These are phyloP conservation scores for Phialemoniopsis sp. DNA, from an alignment of 2,329 filamentous ascomycete genomes.

Conservation along the genomic window DNA sequence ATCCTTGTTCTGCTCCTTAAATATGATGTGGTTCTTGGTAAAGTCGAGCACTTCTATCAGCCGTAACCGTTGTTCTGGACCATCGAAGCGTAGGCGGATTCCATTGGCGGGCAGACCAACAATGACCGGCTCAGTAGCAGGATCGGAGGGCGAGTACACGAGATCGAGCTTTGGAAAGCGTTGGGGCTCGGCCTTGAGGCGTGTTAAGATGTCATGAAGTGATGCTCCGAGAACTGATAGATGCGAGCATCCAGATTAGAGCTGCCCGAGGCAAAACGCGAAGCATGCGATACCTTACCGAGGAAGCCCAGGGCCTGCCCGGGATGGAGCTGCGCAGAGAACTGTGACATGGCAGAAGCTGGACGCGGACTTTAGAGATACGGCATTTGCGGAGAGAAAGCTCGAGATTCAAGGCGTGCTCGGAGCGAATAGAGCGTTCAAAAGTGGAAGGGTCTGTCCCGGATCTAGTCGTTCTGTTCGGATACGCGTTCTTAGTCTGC, in stretches of 20 bases:
- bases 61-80: slow-evolving; percentile 83
- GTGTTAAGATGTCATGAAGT: slow-evolving; percentile 82
- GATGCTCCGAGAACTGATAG: slow-evolving; percentile 77
- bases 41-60: slow-evolving; percentile 92
- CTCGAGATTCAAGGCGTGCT: no score
- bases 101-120: slow-evolving; percentile 81
- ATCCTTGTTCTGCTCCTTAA: slow-evolving; percentile 63
- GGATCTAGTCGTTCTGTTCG: no score
- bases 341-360: slow-evolving; percentile 31
- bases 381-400: no score
- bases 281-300: slow-evolving; percentile 19
- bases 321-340: slow-evolving; percentile 61
- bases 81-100: slow-evolving; percentile 86
- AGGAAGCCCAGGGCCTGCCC: slow-evolving; percentile 63
- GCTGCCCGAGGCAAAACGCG: background rate
- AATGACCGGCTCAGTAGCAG: slow-evolving; percentile 71
- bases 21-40: slow-evolving; percentile 75
- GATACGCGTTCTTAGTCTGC: no score
- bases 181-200: slow-evolving; percentile 82
- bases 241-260: slow-evolving; percentile 4
- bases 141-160: slow-evolving; percentile 70
- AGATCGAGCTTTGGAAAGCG: slow-evolving; percentile 81
- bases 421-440: no score
- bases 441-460: no score
- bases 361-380: no score